Evolutionary conservation across 2,329 filamentous ascomycete genomes (phyloP), one percentile per base, ranked within the genome.

Genomic region (Colletotrichum zoysiae): DNA sequence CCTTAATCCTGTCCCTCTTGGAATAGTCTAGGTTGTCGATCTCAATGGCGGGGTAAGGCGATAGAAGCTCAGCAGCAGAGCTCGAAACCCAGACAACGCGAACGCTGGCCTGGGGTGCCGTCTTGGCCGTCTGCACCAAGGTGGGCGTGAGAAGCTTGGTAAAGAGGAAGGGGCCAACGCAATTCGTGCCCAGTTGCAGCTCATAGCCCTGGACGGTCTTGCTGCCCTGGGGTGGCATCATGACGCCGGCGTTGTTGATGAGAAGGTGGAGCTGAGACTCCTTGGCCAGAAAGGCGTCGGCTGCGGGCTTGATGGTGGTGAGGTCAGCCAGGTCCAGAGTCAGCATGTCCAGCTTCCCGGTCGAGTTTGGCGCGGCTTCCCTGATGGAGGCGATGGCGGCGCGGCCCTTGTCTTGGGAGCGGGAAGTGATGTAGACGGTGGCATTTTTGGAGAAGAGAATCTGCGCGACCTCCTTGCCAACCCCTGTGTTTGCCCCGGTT

Each of bases 371-470:
- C 42, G 76, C 59, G 3, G 77, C 73, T 35, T 78, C 66, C 67
- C 82, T 79, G 74, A 89, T 85, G 6, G 78, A 72, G 5, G 79
- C 76, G 57, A 90, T 86, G 50, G 86, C 86, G 0, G 77, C 72
- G 3, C 78, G 77, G 16, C 81, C 86, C 73, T 86, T 86, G n/a
- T 81, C 77, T 44, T 81, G 75, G 4, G 79, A 84, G 40, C 88
- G 86, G 3, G 84, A 84, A 5, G 87, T 87, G 35, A 89, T 77
- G 77, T 89, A 90, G n/a, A 90, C 84, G 1, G 81, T 88, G 46
- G 82, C 87, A 66, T 88, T 86, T 46, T 82, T 83, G 16, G 79
- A 77, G 77, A 90, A 90, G 14, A 91, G 81, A 3, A 90, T 83
- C 50, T 83, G 83, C 42, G 81, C 81, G 26, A 90, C 81, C 74